These are phyloP conservation scores for Ambrosiella beaveri DNA, from an alignment of 2,329 filamentous ascomycete species.

Conservation along the genomic window DNA sequence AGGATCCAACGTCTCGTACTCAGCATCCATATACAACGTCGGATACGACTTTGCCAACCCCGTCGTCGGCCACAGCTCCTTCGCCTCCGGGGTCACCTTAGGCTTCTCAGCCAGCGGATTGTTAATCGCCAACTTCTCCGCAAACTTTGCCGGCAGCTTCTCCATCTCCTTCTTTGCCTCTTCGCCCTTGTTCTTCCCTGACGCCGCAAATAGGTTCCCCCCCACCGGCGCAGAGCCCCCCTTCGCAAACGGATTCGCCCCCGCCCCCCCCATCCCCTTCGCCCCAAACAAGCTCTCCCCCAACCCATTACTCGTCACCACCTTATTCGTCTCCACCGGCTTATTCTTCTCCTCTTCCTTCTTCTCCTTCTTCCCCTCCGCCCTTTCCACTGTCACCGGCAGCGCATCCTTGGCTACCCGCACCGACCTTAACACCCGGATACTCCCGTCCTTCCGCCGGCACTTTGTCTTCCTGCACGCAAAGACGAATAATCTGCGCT, in stretches of 20 bases:
- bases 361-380: constrained; percentile 15
- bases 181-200: constrained; percentile 13
- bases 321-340: constrained; percentile 19
- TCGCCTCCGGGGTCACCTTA: constrained; percentile 39
- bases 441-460: constrained; percentile 63
- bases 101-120: constrained; percentile 22
- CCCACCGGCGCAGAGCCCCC: constrained; percentile 17
- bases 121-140: constrained; percentile 62
- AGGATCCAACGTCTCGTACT: constrained; percentile 71
- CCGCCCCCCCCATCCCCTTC: constrained; percentile 25
- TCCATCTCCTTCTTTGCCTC: constrained; percentile 15
- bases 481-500: constrained; percentile 76
- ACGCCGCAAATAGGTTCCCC: constrained; percentile 43
- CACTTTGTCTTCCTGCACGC: constrained; percentile 64
- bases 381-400: constrained; percentile 12
- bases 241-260: constrained; percentile 38
- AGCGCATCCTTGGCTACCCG: constrained; percentile 32
- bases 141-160: constrained; percentile 44
- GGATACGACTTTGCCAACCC: constrained; percentile 55
- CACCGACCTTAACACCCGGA: constrained; percentile 57
- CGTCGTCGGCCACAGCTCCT: constrained; percentile 54
- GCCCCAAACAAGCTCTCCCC: constrained; percentile 57
- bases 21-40: constrained; percentile 68
- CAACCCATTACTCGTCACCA: constrained; percentile 24
- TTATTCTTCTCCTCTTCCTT: constrained; percentile 22